Base-by-base conservation (phyloP, 192 early-diverging fungal species). In the Coemansia sp. region DNA sequence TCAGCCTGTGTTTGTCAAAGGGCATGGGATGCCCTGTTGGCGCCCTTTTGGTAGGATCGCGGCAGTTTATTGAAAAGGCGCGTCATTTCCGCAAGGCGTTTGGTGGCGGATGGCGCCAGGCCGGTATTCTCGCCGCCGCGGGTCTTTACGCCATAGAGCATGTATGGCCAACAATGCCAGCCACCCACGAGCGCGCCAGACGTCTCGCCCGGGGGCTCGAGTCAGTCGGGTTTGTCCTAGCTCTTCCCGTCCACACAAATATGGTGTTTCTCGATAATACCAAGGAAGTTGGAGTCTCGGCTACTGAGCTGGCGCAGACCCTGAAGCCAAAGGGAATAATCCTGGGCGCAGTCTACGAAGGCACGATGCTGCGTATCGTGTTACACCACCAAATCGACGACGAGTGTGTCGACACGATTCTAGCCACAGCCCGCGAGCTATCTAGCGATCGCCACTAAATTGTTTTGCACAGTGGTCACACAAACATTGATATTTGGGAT, bases 21-120 rank as follows among this genome's bases (percentile, higher is more conserved):
- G 91, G 95, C 35, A 87, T 97, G 37, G 96, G 96, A 11, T 93
- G 94, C 15, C 95, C 95, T 5, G 87, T 98, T 35, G 96, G 96
- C 0, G 92, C 93, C 8, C 84, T 94, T 10, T 66, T 98, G n/a
- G 92, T 96, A 2, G 94, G 96, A 5, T 74, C 67, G 32, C 51
- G 77, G 35, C 43, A 74, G 22, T 86, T 88, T 51, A 93, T 98
- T 62, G 88, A 88, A 25, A 90, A 86, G 49, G 94, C 93, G 0
- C 73, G 89, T 12, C 92, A 94, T 71, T 90, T 93, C 72, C 87
- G 96, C 60, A 93, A 96, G 76, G 62, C 93, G 43, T 96, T 92
- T 82, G 96, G 96, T 53, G 96, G 95, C 60, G 95, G 94, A 2
- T 96, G 94, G 95, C 79, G 94, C 9, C 96, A 98, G 79, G 92